Conservation (phyloP, 768 basidiomycete species). For the Lepiota venenata region DNA sequence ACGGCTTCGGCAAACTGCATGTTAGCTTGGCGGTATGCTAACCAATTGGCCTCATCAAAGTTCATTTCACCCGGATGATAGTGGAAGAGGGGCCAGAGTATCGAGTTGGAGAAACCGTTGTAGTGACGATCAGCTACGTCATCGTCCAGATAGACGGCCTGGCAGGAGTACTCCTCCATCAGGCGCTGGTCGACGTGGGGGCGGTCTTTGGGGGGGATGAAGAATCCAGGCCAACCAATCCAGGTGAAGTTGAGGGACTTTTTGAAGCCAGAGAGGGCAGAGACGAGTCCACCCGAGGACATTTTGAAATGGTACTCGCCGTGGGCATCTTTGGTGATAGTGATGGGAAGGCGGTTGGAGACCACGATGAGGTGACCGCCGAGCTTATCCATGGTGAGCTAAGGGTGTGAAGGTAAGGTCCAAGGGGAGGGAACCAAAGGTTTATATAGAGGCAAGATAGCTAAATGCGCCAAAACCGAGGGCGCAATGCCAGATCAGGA, state of each 20-base stretch:
- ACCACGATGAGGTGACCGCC: slow-evolving; percentile 87
- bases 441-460: slow-evolving; percentile 19
- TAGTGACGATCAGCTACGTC: slow-evolving; percentile 98
- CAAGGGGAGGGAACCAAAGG: not conserved
- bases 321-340: slow-evolving; percentile 88
- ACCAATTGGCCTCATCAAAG: slow-evolving; percentile 98
- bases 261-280: slow-evolving; percentile 96
- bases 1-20: slow-evolving; percentile 92
- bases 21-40: slow-evolving; percentile 96
- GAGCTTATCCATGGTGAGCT: slow-evolving; percentile 22
- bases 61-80: slow-evolving; percentile 99
- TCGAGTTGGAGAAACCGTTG: slow-evolving; percentile 99
- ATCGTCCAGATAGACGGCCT: slow-evolving; percentile 96
- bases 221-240: slow-evolving; percentile 95
- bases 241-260: slow-evolving; percentile 97
- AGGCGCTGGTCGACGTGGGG: slow-evolving; percentile 87
- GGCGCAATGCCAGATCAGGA: slow-evolving; percentile 30
- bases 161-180: slow-evolving; percentile 93
- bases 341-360: slow-evolving; percentile 92
- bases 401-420: not conserved
- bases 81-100: slow-evolving; percentile 99
- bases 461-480: slow-evolving; percentile 22
- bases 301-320: slow-evolving; percentile 99
- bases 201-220: slow-evolving; percentile 93
- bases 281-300: slow-evolving; percentile 97